Base-by-base conservation (phyloP, 345 rosid species). In the Brassica juncea region DNA sequence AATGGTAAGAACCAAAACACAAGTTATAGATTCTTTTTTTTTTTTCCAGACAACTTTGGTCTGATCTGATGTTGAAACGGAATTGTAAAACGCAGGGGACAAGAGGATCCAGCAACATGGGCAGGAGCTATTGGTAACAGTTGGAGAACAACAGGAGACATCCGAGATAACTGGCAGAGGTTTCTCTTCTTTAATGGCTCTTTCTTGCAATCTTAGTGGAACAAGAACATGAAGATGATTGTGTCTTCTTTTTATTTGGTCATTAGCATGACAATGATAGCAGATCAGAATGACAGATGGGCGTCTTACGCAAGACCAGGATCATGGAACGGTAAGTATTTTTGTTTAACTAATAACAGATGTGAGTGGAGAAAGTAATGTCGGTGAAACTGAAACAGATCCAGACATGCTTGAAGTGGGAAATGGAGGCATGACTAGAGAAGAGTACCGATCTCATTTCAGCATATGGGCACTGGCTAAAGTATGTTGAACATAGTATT, bases 341-440 rank as follows among this genome's bases (percentile, higher is more conserved):
- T 76, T 32, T 10, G 39, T 37, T 27, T 57, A 1, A 1, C 32
- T 14, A 66, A 19, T 19, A 47, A 31, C 19, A 82, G 42, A 59
- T 61, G 6, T 16, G 16, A 52, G 23, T 64, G 2, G n/a, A 34
- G 52, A 47, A 47, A 15, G 49, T 79, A 49, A 79, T 49, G 47
- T 60, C 5, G 14, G 54, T 55, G 63, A 73, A 68, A 61, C 71
- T 69, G 61, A 74, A 80, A 75, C 86, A 94, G 99, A 93, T 84
- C 97, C 99, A 55, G 99, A 95, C 85, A 95, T 95, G 99, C 97
- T 95, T 8, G 99, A 95, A 84, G 90, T 95, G 35, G 99, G 98
- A 7, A 95, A 95, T 81, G 99, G 99, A 78, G 97, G 99, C 63
- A 93, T 95, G 98, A 89, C 87, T 9, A 86, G 80, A 68, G 82